Percentiles rank a stretch among this genome's conserved stretches.
Evolutionary conservation across 2,329 filamentous ascomycete species (phyloP).

Genomic region (Capronia americana): DNA sequence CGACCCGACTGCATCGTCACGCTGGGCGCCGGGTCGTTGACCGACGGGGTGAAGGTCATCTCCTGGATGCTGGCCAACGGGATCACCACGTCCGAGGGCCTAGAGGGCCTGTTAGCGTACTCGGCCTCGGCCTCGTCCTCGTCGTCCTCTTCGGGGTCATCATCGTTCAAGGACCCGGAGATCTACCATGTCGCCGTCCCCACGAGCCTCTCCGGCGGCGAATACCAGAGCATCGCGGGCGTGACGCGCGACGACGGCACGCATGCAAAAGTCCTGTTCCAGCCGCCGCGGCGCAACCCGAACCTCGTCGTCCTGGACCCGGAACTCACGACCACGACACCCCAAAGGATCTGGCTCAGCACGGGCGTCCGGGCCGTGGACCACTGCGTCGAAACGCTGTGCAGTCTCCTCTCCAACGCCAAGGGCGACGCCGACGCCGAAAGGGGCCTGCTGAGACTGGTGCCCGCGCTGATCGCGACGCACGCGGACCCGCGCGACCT

Average conservation of each 20-base stretch:
- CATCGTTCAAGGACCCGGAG: slow-evolving; percentile 27
- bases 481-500: slow-evolving; percentile 48
- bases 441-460: slow-evolving; percentile 50
- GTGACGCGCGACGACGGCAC: slow-evolving; percentile 41
- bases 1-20: slow-evolving; percentile 59
- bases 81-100: slow-evolving; percentile 47
- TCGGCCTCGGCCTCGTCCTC: slow-evolving; percentile 17
- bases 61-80: slow-evolving; percentile 59
- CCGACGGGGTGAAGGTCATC: slow-evolving; percentile 62
- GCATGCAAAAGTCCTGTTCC: slow-evolving; percentile 47
- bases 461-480: slow-evolving; percentile 53
- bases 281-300: slow-evolving; percentile 50
- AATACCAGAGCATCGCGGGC: slow-evolving; percentile 51
- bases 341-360: slow-evolving; percentile 61
- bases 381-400: slow-evolving; percentile 64
- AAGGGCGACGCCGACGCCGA: slow-evolving; percentile 48
- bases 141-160: slow-evolving; percentile 18
- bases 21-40: slow-evolving; percentile 62
- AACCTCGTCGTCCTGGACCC: slow-evolving; percentile 65
- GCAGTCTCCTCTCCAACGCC: slow-evolving; percentile 48
- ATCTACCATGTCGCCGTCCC: slow-evolving; percentile 46
- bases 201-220: slow-evolving; percentile 51
- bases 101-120: slow-evolving; percentile 47
- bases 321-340: slow-evolving; percentile 58
- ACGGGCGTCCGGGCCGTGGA: slow-evolving; percentile 64